phyloP scores from a whole-genome alignment of 352 stramenopile species.

The Phytophthora aleatoria region DNA sequence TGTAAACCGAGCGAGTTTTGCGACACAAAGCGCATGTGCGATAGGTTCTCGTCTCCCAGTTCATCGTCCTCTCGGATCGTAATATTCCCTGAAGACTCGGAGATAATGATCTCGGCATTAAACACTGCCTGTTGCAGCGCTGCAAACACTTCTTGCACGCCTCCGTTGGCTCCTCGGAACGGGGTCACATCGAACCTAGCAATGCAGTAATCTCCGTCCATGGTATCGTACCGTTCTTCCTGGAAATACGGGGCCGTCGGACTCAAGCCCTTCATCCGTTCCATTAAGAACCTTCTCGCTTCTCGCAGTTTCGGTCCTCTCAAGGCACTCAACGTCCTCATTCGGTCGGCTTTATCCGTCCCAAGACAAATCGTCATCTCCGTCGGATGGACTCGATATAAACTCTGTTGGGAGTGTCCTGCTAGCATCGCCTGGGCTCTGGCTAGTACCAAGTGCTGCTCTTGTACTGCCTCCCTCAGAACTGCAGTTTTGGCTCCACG shows the following conservation, averaged over 20 bases:
- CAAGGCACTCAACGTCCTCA: conserved; percentile 31
- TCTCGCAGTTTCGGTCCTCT: conserved; percentile 37
- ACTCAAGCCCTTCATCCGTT: conserved; percentile 33
- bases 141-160: conserved; percentile 55
- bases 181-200: conserved; percentile 60
- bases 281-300: conserved; percentile 37
- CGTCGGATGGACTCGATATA: conserved; percentile 35
- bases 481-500: conserved; percentile 12
- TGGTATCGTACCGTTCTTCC: conserved; percentile 53
- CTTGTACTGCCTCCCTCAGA: conserved; percentile 37
- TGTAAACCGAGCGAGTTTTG: conserved; percentile 30
- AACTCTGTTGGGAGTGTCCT: conserved; percentile 28
- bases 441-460: conserved; percentile 42
- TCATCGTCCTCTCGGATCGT: conserved; percentile 80
- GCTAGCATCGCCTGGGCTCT: conserved; percentile 38
- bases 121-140: conserved; percentile 51
- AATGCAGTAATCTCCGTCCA: conserved; percentile 53
- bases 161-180: conserved; percentile 40
- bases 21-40: conserved; percentile 57
- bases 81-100: conserved; percentile 65
- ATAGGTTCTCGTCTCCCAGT: conserved; percentile 46
- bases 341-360: conserved; percentile 30
- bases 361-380: conserved; percentile 43
- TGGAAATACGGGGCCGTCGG: conserved; percentile 36
- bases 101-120: conserved; percentile 77